Conservation (phyloP, 768 basidiomycete genomes). For the Saitozyma podzolica region DNA sequence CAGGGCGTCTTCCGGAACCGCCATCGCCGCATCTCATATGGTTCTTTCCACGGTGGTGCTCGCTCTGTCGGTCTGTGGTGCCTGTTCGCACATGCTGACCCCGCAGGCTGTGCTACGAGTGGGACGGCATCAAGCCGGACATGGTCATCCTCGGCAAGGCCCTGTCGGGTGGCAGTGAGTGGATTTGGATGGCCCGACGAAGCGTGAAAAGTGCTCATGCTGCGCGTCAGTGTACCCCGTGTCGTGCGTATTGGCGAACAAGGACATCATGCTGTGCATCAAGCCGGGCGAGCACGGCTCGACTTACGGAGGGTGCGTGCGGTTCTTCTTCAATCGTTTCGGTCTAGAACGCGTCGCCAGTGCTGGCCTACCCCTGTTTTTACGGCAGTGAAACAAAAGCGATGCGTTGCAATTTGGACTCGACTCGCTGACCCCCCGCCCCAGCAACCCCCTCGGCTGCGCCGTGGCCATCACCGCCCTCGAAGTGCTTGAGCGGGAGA, state of each 20-base stretch:
- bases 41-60: too few species aligned
- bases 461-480: constrained; percentile 94
- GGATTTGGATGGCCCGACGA: neutral
- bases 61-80: too few species aligned
- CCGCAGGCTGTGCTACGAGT: constrained; percentile 70
- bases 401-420: too few species aligned
- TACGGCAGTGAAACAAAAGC: too few species aligned
- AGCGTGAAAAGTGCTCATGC: neutral
- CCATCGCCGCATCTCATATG: too few species aligned
- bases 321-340: neutral
- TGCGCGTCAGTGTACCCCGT: constrained; percentile 78
- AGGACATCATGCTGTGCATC: constrained; percentile 92
- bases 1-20: neutral
- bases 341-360: neutral
- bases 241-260: constrained; percentile 86
- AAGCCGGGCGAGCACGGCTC: constrained; percentile 93
- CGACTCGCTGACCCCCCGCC: neutral
- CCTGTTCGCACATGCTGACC: neutral
- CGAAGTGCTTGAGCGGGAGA: constrained; percentile 84
- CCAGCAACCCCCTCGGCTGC: constrained; percentile 87
- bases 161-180: constrained; percentile 85
- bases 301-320: constrained; percentile 84
- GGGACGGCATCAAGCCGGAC: constrained; percentile 85
- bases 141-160: constrained; percentile 93
- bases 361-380: too few species aligned